Conservation (phyloP, 2,329 filamentous ascomycete species). For the Clarireedia paspali region DNA sequence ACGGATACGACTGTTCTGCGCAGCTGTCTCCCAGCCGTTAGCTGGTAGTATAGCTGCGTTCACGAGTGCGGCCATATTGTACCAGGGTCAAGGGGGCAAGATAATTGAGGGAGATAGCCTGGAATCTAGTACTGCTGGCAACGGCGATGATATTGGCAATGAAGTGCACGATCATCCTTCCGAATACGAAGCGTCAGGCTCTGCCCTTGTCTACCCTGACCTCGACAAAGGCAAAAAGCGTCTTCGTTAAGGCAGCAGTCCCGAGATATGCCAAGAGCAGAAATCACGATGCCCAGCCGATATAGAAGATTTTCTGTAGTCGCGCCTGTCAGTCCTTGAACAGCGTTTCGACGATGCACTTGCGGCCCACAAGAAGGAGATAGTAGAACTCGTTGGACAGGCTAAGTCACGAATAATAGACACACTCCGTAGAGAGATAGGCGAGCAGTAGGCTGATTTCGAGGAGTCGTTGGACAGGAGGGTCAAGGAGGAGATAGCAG, state of each 20-base stretch:
- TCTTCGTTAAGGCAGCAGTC: not conserved
- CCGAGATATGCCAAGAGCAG: not conserved
- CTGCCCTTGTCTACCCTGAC: not conserved
- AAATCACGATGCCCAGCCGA: not conserved
- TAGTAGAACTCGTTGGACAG: not conserved
- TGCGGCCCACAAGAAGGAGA: not conserved
- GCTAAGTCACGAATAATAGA: not conserved
- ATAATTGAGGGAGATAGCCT: not conserved
- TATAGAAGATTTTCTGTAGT: not conserved
- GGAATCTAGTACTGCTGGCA: not conserved
- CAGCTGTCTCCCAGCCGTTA: not conserved
- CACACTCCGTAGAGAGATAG: not conserved
- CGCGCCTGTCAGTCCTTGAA: not conserved
- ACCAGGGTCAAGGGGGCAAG: slow-evolving; percentile 2
- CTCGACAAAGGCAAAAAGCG: slow-evolving; percentile 1
- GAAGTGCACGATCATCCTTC: not conserved
- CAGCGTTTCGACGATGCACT: not conserved
- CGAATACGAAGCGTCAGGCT: slow-evolving; percentile 1
- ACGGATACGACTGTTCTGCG: not conserved
- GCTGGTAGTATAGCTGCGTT: not conserved
- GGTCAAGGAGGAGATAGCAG: not conserved
- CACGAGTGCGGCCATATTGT: not conserved
- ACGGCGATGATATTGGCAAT: not conserved
- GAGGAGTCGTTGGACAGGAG: not conserved
- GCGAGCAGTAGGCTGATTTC: not conserved